These are phyloP conservation scores for Nicotiana obtusifolia DNA, from an alignment of 257 asterid species.

Conservation along the genomic window DNA sequence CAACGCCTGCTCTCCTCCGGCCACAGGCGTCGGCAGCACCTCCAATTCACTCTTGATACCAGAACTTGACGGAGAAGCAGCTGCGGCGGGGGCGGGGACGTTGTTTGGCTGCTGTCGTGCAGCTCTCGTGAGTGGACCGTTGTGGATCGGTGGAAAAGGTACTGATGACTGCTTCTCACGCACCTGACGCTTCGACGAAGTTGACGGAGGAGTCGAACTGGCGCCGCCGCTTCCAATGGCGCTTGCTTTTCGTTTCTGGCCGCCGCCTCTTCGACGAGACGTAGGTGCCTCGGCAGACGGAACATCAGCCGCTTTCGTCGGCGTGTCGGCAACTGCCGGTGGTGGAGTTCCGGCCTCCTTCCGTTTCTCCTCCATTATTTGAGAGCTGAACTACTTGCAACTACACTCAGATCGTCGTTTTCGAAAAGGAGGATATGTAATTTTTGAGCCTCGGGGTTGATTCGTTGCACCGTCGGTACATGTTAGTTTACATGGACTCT, in stretches of 20 bases:
- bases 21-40: conserved; percentile 25
- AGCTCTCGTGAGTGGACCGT: conserved; percentile 92
- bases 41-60: conserved; percentile 29
- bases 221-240: conserved; percentile 43
- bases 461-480: not conserved
- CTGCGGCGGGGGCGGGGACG: conserved; percentile 10
- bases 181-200: conserved; percentile 63
- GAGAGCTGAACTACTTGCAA: conserved; percentile 5
- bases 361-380: conserved; percentile 73
- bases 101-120: conserved; percentile 65
- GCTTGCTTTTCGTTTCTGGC: conserved; percentile 70
- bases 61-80: conserved; percentile 12
- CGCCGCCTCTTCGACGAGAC: conserved; percentile 77
- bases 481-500: not conserved
- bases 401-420: conserved; percentile 11
- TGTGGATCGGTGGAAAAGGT: conserved; percentile 80
- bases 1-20: conserved; percentile 30
- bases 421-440: not conserved
- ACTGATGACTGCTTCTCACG: conserved; percentile 67
- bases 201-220: conserved; percentile 45
- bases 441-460: not conserved
- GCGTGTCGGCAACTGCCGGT: conserved; percentile 22
- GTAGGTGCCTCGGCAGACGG: conserved; percentile 45
- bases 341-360: conserved; percentile 61
- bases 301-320: conserved; percentile 22